Conservation (phyloP, 768 basidiomycete genomes). For the Boletus huronensis region DNA sequence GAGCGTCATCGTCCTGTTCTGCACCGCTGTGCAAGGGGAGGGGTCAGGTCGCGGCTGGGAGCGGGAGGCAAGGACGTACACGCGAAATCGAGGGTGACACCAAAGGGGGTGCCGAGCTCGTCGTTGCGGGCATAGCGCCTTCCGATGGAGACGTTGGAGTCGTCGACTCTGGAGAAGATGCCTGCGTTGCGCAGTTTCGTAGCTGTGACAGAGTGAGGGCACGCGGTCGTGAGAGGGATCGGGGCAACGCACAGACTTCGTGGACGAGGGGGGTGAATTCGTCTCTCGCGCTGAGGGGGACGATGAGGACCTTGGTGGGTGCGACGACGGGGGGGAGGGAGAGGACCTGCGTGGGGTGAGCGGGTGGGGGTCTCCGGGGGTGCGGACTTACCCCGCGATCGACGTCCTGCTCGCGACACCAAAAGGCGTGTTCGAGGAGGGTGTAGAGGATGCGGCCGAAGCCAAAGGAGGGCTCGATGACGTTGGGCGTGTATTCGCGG, state of each 20-base stretch:
- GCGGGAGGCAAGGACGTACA: constrained; percentile 35
- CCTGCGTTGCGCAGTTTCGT: constrained; percentile 84
- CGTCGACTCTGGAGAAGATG: constrained; percentile 91
- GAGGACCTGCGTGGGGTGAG: constrained; percentile 56
- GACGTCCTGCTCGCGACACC: constrained; percentile 89
- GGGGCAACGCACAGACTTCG: constrained; percentile 84
- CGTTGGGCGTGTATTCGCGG: constrained; percentile 94
- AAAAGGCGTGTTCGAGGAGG: constrained; percentile 93
- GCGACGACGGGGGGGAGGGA: constrained; percentile 88
- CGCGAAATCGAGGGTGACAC: constrained; percentile 94
- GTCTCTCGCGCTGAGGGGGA: constrained; percentile 83
- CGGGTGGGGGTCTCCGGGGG: background rate
- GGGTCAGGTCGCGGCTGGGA: background rate
- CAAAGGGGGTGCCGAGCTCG: constrained; percentile 96
- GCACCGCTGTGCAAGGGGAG: constrained; percentile 54
- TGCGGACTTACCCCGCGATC: constrained; percentile 69
- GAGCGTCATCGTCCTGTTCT: constrained; percentile 91
- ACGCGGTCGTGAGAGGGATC: no score
- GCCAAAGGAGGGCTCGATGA: constrained; percentile 98
- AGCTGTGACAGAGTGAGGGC: constrained; percentile 48
- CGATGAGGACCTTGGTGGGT: constrained; percentile 95
- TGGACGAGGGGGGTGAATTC: constrained; percentile 80
- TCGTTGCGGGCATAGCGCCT: constrained; percentile 98
- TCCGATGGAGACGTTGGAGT: constrained; percentile 92
- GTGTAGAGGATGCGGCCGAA: constrained; percentile 94